Conservation (phyloP, 202 grass and related monocot genomes). For the Zizania palustris region DNA sequence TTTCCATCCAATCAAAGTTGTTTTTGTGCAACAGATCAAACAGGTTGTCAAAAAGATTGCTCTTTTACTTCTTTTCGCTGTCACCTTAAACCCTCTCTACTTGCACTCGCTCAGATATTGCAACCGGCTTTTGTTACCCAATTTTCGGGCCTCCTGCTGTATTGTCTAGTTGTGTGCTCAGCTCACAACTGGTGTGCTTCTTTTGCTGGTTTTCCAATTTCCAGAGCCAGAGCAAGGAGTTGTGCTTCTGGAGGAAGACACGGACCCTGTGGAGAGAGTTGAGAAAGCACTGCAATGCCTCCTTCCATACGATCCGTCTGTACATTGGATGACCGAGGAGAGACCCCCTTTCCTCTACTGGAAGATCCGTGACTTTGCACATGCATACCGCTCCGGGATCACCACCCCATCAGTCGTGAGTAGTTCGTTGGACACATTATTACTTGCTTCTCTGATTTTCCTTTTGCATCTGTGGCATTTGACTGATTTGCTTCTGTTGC, state of each 20-base stretch:
- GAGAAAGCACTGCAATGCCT: constrained; percentile 56
- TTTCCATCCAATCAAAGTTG: too few relatives aligned
- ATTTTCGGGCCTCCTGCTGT: neutral
- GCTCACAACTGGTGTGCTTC: neutral
- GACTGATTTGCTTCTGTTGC: constrained; percentile 10
- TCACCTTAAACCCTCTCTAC: neutral
- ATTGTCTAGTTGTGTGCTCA: neutral
- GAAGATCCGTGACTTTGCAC: constrained; percentile 90
- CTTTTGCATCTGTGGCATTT: constrained; percentile 21
- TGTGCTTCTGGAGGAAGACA: constrained; percentile 63
- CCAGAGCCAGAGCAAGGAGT: constrained; percentile 69
- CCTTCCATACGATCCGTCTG: constrained; percentile 47
- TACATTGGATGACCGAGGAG: constrained; percentile 32
- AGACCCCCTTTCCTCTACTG: constrained; percentile 76
- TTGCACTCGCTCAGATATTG: neutral
- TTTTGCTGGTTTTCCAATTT: constrained; percentile 22
- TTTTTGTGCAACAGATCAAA: too few relatives aligned
- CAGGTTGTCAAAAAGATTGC: too few relatives aligned
- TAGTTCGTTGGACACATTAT: neutral
- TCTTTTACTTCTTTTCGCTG: neutral
- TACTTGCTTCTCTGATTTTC: neutral
- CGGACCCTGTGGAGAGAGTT: constrained; percentile 64
- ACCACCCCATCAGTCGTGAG: constrained; percentile 78
- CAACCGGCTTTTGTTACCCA: neutral
- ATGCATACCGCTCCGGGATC: constrained; percentile 71